Evolutionary conservation across 768 basidiomycete genomes (phyloP).

Genomic region (Boletus edulis): DNA sequence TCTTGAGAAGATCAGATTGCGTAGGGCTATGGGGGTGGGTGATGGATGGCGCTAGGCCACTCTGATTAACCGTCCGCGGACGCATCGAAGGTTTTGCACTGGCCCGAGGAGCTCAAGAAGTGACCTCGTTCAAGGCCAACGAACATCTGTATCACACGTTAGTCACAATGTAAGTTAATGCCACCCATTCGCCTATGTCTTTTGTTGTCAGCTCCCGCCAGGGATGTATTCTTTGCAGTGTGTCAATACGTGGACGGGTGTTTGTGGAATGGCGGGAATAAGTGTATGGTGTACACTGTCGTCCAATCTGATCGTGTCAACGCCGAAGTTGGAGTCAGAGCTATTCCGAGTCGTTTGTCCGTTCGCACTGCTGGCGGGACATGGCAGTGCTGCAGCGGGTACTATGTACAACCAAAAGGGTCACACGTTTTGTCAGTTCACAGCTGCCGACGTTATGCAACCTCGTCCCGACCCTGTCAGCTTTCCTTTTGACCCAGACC

Average conservation of each 20-base stretch:
- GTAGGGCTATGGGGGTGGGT: slow-evolving; percentile 69
- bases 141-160: slow-evolving; percentile 49
- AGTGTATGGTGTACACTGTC: neutral
- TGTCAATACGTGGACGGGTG: too few species aligned
- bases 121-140: slow-evolving; percentile 66
- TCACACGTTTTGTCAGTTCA: too few species aligned
- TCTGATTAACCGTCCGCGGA: slow-evolving; percentile 75
- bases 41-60: slow-evolving; percentile 62
- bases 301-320: neutral
- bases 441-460: neutral
- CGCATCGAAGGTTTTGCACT: slow-evolving; percentile 69
- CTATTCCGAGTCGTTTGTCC: too few species aligned
- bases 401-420: too few species aligned
- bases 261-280: too few species aligned
- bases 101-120: slow-evolving; percentile 64
- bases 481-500: slow-evolving; percentile 10
- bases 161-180: slow-evolving; percentile 4
- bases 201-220: too few species aligned
- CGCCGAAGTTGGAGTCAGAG: too few species aligned
- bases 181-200: too few species aligned
- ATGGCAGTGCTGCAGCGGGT: too few species aligned
- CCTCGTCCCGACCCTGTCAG: neutral
- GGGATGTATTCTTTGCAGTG: too few species aligned
- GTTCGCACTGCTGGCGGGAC: too few species aligned
- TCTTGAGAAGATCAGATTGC: slow-evolving; percentile 54